These are phyloP conservation scores for Litsea cubeba DNA, from an alignment of 164 flowering plant species.

Conservation along the genomic window DNA sequence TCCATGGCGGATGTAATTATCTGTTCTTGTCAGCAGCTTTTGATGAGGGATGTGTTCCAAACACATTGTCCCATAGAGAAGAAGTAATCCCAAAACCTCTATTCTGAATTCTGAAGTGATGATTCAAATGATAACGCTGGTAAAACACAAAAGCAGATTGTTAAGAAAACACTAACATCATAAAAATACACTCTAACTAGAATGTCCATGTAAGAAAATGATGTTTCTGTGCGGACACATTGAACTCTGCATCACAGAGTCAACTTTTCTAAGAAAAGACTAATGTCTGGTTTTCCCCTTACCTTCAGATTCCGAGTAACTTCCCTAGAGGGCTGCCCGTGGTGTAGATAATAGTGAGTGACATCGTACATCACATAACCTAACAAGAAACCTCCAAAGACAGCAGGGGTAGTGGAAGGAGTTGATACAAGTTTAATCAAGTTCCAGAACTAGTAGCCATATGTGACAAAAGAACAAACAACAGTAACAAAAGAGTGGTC, in stretches of 20 bases:
- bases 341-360: conserved; percentile 93
- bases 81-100: conserved; percentile 96
- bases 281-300: background rate
- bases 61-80: conserved; percentile 74
- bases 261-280: background rate
- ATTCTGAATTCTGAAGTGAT: conserved; percentile 79
- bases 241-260: background rate
- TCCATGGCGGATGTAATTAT: conserved; percentile 11
- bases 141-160: conserved; percentile 7
- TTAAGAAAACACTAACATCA: background rate
- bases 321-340: conserved; percentile 68
- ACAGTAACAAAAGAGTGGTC: background rate
- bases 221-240: background rate
- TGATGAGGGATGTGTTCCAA: conserved; percentile 73
- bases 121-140: conserved; percentile 91
- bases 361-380: conserved; percentile 90
- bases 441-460: conserved; percentile 64
- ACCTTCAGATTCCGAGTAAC: conserved; percentile 69
- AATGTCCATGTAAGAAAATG: background rate
- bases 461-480: conserved; percentile 2
- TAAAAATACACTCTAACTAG: background rate
- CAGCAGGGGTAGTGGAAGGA: conserved; percentile 67
- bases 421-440: conserved; percentile 51
- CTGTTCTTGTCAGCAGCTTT: conserved; percentile 33
- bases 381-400: conserved; percentile 79